Evolutionary conservation across 768 basidiomycete genomes (phyloP), one percentile per base, ranked within the genome.

Genomic region (Antrodiella citrinella): DNA sequence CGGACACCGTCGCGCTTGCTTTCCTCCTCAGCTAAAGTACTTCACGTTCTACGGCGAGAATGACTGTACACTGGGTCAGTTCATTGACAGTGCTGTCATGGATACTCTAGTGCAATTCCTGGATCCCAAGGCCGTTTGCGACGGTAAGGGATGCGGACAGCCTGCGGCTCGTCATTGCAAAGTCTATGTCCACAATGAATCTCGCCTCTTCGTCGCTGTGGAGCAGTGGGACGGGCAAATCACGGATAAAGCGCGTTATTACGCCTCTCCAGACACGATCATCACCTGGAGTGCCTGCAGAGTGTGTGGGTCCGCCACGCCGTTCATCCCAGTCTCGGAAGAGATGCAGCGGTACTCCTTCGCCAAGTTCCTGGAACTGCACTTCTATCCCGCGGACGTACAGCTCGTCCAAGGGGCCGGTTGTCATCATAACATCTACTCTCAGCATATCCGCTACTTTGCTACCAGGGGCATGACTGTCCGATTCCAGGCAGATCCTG

Each of bases 341-440:
- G 92, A 95, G 64, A 92, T 94, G 76, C 87, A 91, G 60, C 73
- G 85, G 50, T 92, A 95, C 63, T 97, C 94, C 3, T 95, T 97
- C 63, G 91, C 87, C 26, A 94, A 96, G 59, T 98, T 95, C 65
- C 77, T 99, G 23, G 95, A 99, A 62, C 80, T 95, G 22, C 88
- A 92, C 62, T 97, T 97, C 66, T 96, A 98, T 67, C 93, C 92
- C 24, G 81, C 91, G 26, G 82, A 90, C 54, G 82, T 93, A 59
- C 76, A 82, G 59, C 72, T 91, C 44, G 81, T 91, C n/a, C 85
- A 82, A 58, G 91, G 88, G 7, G 90, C 91, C 25, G 85, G 84
- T 3, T 98, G 96, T 62, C 78, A 86, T 50, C 96, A 99, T 67
- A 96, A 98, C 62, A 89, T 93, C 51, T 95, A 92, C 61, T 81